phyloP scores from a whole-genome alignment of 2,329 filamentous ascomycete species.

The Diplodia mutila region DNA sequence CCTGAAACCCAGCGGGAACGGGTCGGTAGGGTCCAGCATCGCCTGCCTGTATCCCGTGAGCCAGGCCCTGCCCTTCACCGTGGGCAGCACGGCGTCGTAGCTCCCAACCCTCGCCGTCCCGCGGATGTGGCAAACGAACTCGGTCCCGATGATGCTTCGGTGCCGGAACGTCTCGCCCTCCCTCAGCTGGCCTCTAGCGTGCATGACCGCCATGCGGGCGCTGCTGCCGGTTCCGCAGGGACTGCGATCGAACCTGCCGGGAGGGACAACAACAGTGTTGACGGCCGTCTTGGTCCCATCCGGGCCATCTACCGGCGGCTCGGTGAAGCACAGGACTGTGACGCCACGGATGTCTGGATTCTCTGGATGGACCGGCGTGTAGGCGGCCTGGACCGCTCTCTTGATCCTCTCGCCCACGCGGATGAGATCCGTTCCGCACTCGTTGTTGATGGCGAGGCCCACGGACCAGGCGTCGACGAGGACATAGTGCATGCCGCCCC shows the following conservation, averaged over 20 bases:
- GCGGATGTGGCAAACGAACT: constrained; percentile 47
- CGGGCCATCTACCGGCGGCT: constrained; percentile 35
- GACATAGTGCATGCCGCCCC: constrained; percentile 53
- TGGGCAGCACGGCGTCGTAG: no score
- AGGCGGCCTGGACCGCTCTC: constrained; percentile 40
- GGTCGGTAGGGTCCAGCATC: constrained; percentile 50
- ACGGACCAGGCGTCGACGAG: no score
- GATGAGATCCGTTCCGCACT: constrained; percentile 43
- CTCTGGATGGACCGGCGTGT: constrained; percentile 49
- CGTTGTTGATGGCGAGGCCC: constrained; percentile 41
- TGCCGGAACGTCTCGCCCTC: constrained; percentile 46
- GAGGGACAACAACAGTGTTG: constrained; percentile 51
- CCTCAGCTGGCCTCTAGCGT: constrained; percentile 46
- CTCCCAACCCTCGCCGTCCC: constrained; percentile 45
- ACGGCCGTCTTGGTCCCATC: constrained; percentile 36
- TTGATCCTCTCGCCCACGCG: constrained; percentile 51
- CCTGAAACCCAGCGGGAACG: constrained; percentile 49
- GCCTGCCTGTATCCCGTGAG: constrained; percentile 51
- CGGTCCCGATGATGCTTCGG: constrained; percentile 49
- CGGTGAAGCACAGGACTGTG: constrained; percentile 46
- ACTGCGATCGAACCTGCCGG: constrained; percentile 52
- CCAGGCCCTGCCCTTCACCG: constrained; percentile 51
- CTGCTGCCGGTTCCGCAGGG: constrained; percentile 53
- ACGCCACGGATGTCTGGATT: constrained; percentile 49
- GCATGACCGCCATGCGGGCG: constrained; percentile 50